These are phyloP conservation scores for Fusarium sp. DNA, from an alignment of 2,329 filamentous ascomycete species.

Conservation along the genomic window DNA sequence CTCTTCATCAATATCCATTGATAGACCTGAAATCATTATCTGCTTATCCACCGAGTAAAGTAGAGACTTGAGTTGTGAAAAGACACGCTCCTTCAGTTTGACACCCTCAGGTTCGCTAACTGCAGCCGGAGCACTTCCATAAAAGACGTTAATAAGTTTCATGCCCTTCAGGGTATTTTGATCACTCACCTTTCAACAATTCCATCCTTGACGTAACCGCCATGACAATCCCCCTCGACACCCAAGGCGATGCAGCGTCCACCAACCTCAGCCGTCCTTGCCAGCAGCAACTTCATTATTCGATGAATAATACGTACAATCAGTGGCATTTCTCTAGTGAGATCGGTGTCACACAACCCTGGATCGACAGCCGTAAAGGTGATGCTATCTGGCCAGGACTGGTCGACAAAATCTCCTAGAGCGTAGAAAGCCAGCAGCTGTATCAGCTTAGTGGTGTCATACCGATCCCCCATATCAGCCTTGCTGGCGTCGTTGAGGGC, in stretches of 20 bases:
- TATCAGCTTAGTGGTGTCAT: neutral
- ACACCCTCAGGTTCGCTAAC: neutral
- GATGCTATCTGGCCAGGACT: slow-evolving; percentile 7
- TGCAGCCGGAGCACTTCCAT: neutral
- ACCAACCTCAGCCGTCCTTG: slow-evolving; percentile 17
- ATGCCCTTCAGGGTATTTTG: neutral
- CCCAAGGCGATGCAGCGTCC: neutral
- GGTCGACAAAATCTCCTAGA: neutral
- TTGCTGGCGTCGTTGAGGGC: neutral
- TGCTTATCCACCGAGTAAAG: neutral
- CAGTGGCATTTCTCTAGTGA: neutral
- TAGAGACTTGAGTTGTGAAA: slow-evolving; percentile 1
- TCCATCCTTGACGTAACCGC: neutral
- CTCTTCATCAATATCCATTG: neutral
- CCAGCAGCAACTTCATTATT: slow-evolving; percentile 22
- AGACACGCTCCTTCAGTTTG: neutral
- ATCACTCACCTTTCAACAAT: neutral
- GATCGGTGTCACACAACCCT: slow-evolving; percentile 12
- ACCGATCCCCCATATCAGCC: neutral
- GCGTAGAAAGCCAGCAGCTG: slow-evolving; percentile 1
- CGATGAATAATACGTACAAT: slow-evolving; percentile 17
- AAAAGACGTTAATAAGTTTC: neutral
- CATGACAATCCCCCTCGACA: neutral
- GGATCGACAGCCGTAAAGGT: slow-evolving; percentile 9
- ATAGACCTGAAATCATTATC: neutral